A percentile compares a stretch with the other conserved stretches of the same genome.
These are phyloP conservation scores for Penicillium freii DNA, from an alignment of 2,329 filamentous ascomycete species.

Conservation along the genomic window DNA sequence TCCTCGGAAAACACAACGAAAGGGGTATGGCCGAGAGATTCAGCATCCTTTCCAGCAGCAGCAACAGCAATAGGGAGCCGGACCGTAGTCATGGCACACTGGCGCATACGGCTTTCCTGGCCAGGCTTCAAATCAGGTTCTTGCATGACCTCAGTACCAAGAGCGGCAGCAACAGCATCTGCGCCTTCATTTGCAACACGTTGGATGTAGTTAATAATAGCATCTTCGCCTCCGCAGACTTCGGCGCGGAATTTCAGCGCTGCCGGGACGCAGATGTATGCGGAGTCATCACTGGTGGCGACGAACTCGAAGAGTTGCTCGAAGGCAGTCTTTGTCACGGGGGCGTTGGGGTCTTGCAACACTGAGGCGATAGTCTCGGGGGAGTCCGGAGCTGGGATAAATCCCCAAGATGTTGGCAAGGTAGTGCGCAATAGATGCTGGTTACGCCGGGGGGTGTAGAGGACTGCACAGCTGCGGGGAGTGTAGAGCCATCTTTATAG, in stretches of 20 bases:
- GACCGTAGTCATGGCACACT: conserved; percentile 72
- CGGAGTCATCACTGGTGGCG: conserved; percentile 70
- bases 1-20: conserved; percentile 38
- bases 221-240: conserved; percentile 70
- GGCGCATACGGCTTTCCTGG: conserved; percentile 48
- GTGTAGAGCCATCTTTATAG: conserved; percentile 68
- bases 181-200: conserved; percentile 65
- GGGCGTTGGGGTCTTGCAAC: conserved; percentile 34
- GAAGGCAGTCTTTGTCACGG: conserved; percentile 55
- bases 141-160: conserved; percentile 72
- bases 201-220: conserved; percentile 63
- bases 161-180: conserved; percentile 55
- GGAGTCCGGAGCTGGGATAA: conserved; percentile 48
- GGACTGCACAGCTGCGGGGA: conserved; percentile 75
- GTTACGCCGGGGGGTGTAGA: conserved; percentile 75
- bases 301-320: conserved; percentile 72
- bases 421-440: conserved; percentile 72
- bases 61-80: conserved; percentile 61
- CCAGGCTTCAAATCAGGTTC: conserved; percentile 35
- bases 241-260: conserved; percentile 68
- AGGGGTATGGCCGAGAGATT: background rate
- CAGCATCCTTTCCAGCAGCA: background rate
- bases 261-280: conserved; percentile 70
- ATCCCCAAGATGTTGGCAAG: conserved; percentile 78
- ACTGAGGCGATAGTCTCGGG: conserved; percentile 49